Evolutionary conservation across 495 filamentous ascomycete species (phyloP).

Genomic region (Lophiotrema nucula): DNA sequence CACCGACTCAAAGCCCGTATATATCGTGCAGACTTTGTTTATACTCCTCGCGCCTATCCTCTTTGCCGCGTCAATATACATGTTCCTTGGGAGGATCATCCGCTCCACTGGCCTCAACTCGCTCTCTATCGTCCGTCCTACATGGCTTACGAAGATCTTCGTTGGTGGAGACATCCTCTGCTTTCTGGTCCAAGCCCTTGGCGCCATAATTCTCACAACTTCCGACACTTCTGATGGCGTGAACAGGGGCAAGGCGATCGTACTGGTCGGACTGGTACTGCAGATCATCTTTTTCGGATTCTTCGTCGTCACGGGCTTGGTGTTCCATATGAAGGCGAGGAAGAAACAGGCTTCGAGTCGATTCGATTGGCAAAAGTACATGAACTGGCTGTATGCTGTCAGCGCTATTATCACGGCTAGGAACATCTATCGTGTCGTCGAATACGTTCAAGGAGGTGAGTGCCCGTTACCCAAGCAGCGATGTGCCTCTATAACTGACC

Average conservation of each 20-base stretch:
- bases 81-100: slow-evolving; percentile 40
- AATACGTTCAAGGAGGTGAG: slow-evolving; percentile 55
- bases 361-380: slow-evolving; percentile 51
- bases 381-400: slow-evolving; percentile 53
- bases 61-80: slow-evolving; percentile 42
- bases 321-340: slow-evolving; percentile 23
- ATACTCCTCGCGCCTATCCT: slow-evolving; percentile 39
- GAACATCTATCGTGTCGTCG: slow-evolving; percentile 59
- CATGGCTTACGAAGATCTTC: slow-evolving; percentile 40
- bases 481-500: background rate
- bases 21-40: slow-evolving; percentile 36
- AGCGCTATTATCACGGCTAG: slow-evolving; percentile 59
- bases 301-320: slow-evolving; percentile 26
- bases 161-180: slow-evolving; percentile 38
- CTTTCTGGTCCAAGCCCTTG: slow-evolving; percentile 30
- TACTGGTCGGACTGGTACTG: slow-evolving; percentile 34
- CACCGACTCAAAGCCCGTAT: slow-evolving; percentile 19
- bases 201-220: slow-evolving; percentile 4
- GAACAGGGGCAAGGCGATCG: slow-evolving; percentile 23
- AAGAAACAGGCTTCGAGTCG: background rate
- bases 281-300: slow-evolving; percentile 37
- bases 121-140: slow-evolving; percentile 27
- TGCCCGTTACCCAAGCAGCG: background rate
- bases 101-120: slow-evolving; percentile 15
- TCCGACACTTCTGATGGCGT: background rate